Conservation (phyloP, 306 rosid species). For the Clitoria ternatea region DNA sequence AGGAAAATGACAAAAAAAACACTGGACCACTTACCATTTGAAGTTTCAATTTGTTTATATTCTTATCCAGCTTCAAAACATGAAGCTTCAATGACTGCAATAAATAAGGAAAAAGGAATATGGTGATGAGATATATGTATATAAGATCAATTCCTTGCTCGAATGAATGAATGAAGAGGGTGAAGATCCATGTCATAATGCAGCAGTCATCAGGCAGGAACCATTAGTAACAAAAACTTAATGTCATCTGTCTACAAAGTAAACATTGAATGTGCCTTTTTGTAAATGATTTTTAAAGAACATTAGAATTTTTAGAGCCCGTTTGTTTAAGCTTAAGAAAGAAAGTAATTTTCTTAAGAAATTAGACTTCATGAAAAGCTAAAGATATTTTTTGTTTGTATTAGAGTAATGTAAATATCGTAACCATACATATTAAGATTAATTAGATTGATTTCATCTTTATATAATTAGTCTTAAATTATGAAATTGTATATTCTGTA, state of each 20-base stretch:
- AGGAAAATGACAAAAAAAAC: constrained; percentile 8
- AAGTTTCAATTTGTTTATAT: constrained; percentile 61
- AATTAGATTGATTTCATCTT: too few relatives aligned
- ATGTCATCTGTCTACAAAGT: constrained; percentile 2
- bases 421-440: too few relatives aligned
- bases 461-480: too few relatives aligned
- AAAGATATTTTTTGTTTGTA: too few relatives aligned
- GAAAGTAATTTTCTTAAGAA: too few relatives aligned
- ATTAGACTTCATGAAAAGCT: too few relatives aligned
- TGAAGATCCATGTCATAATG: constrained; percentile 6
- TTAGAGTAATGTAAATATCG: too few relatives aligned
- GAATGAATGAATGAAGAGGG: neutral
- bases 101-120: constrained; percentile 24
- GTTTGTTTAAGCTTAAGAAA: too few relatives aligned
- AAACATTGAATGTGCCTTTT: neutral
- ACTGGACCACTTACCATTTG: constrained; percentile 57
- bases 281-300: neutral
- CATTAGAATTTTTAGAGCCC: too few relatives aligned
- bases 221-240: neutral
- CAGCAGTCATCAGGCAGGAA: constrained; percentile 14
- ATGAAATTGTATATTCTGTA: too few relatives aligned
- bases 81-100: constrained; percentile 94
- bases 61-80: constrained; percentile 70
- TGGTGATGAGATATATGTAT: constrained; percentile 16
- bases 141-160: constrained; percentile 5